Base-by-base conservation (phyloP, 495 filamentous ascomycete genomes). In the Aspergillus biplanus region DNA sequence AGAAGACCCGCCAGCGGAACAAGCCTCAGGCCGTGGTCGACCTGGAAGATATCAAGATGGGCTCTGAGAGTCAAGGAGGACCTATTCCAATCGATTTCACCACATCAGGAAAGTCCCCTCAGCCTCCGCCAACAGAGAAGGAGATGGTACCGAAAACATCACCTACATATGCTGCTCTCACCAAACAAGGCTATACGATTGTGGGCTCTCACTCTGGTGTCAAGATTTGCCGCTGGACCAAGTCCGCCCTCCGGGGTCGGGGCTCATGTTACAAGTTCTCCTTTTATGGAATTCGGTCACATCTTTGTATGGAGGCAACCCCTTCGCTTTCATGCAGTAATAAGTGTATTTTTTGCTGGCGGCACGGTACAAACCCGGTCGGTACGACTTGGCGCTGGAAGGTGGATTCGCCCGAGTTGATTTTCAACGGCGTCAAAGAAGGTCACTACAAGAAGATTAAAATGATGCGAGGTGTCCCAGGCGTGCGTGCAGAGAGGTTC, bases 321-420 rank as follows among this genome's bases (percentile, higher is more conserved):
- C 94, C 94, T 0, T 96, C 93, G 1, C 85, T 98, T 16, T 96
- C 92, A 15, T 98, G 94, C 83, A 93, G 90, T 67, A 98, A 98
- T 75, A 98, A 98, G 73, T 98, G 94, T 76, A 90, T 98, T 70
- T 98, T 98, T 78, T 98, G 94, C 83, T 98, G 94, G 94, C 89
- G 94, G 12, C 94, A 97, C 71, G 94, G 94, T 48, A 98, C 94
- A 0, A 98, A 98, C 74, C 94, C 94, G 0, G 94, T 98, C 15
- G 93, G 93, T 33, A 98, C 94, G 3, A 93, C 87, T 6, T 98
- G 94, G 94, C 88, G 94, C 52, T 98, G 94, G 94, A 86, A 92
- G 59, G 90, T 97, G 52, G 94, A 98, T 72, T 87, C 90, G 0
- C 93, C 94, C 0, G 88, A 97, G 31, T 73, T 90, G 65, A 96